These are phyloP conservation scores for Acanthamoeba sp. DNA, from an alignment of 208 protist genomes.

Conservation along the genomic window DNA sequence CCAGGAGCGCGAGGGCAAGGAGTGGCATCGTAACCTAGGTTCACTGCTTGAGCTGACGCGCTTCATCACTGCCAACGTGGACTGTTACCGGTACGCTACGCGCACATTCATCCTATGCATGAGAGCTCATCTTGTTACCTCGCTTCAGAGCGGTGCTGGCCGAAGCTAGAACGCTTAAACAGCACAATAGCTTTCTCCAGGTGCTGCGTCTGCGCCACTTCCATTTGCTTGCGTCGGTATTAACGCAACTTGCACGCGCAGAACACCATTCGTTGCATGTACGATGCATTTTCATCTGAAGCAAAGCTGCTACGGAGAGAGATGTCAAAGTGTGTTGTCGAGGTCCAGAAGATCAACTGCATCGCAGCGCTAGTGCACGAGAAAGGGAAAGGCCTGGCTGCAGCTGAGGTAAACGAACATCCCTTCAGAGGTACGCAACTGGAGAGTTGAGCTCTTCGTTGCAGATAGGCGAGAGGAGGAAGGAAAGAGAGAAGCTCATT, in stretches of 20 bases:
- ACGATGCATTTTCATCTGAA: neutral
- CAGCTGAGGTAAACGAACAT: neutral
- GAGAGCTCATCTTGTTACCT: neutral
- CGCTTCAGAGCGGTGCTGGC: neutral
- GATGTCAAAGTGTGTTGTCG: neutral
- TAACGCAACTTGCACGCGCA: neutral
- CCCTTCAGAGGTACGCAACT: no score
- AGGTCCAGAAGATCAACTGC: neutral
- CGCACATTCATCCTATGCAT: neutral
- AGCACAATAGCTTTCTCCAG: neutral
- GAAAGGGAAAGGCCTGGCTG: neutral
- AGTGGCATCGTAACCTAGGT: neutral
- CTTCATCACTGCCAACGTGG: neutral
- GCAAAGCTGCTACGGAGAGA: neutral
- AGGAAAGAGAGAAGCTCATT: neutral
- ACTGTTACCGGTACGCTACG: neutral
- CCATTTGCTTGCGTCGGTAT: neutral
- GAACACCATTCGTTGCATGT: slow-evolving; percentile 2
- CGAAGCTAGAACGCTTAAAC: slow-evolving; percentile 16
- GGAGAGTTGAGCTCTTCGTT: no score
- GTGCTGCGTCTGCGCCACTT: neutral
- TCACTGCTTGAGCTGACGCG: neutral
- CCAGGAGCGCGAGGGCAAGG: neutral
- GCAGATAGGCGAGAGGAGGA: neutral
- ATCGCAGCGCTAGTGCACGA: neutral